A percentile compares a stretch with the other conserved stretches of the same genome.
Evolutionary conservation across 2,329 filamentous ascomycete genomes (phyloP).

Genomic region (Pezicula rhizophila): DNA sequence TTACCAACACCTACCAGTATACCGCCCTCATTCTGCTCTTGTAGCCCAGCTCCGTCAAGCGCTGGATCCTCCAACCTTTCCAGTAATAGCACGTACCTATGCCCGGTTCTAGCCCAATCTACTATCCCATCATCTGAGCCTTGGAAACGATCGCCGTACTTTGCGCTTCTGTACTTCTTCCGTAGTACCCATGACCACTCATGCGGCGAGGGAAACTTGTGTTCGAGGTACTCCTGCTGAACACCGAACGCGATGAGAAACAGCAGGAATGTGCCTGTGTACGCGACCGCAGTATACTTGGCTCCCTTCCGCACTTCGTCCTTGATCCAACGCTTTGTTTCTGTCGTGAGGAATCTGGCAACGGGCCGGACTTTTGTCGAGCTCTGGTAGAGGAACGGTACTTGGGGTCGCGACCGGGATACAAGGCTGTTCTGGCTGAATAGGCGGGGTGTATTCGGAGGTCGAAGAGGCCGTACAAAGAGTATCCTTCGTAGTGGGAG

Average conservation of each 20-base stretch:
- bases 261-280: slow-evolving; percentile 54
- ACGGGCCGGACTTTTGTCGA: slow-evolving; percentile 29
- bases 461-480: slow-evolving; percentile 30
- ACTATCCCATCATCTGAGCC: slow-evolving; percentile 9
- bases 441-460: slow-evolving; percentile 34
- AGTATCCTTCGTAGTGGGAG: slow-evolving; percentile 33
- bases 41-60: slow-evolving; percentile 61
- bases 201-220: slow-evolving; percentile 69
- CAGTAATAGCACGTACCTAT: slow-evolving; percentile 53
- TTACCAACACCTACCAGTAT: slow-evolving; percentile 48
- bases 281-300: slow-evolving; percentile 62
- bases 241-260: slow-evolving; percentile 58
- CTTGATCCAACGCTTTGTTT: slow-evolving; percentile 63
- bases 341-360: slow-evolving; percentile 72
- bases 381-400: slow-evolving; percentile 51
- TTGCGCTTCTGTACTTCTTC: slow-evolving; percentile 55
- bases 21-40: slow-evolving; percentile 44
- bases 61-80: slow-evolving; percentile 62
- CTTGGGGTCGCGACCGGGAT: slow-evolving; percentile 50
- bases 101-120: slow-evolving; percentile 64
- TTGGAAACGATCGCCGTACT: slow-evolving; percentile 15
- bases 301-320: slow-evolving; percentile 64
- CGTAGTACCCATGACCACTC: slow-evolving; percentile 75
- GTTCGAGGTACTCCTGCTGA: slow-evolving; percentile 69
- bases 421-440: slow-evolving; percentile 53